Conservation (phyloP, 2,329 filamentous ascomycete species). For the Alternaria consortialis region DNA sequence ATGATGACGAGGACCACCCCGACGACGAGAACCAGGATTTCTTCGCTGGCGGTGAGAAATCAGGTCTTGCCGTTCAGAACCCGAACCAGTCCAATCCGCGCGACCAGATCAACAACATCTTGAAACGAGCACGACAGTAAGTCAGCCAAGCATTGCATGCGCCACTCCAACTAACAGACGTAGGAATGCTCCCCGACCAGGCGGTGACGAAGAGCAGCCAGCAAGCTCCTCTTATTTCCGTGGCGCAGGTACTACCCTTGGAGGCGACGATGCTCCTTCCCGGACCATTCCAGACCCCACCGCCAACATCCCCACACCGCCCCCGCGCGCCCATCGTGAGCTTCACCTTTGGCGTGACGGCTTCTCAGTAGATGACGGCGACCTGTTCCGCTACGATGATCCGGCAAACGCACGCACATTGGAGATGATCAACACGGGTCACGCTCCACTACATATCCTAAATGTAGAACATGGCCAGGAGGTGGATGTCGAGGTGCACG, state of each 20-base stretch:
- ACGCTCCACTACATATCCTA: slow-evolving; percentile 80
- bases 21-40: slow-evolving; percentile 71
- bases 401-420: slow-evolving; percentile 76
- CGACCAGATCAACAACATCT: slow-evolving; percentile 61
- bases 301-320: slow-evolving; percentile 47
- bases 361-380: slow-evolving; percentile 85
- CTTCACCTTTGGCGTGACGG: slow-evolving; percentile 85
- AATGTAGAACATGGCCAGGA: slow-evolving; percentile 78
- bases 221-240: slow-evolving; percentile 66
- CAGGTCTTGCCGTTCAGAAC: slow-evolving; percentile 73
- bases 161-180: slow-evolving; percentile 31
- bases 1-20: slow-evolving; percentile 65
- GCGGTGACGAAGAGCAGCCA: slow-evolving; percentile 59
- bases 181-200: slow-evolving; percentile 69
- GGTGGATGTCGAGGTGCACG: slow-evolving; percentile 78
- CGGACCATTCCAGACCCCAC: slow-evolving; percentile 71
- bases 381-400: slow-evolving; percentile 80
- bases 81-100: slow-evolving; percentile 62
- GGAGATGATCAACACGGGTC: slow-evolving; percentile 77
- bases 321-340: slow-evolving; percentile 69
- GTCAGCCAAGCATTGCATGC: slow-evolving; percentile 14
- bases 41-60: slow-evolving; percentile 88
- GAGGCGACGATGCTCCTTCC: slow-evolving; percentile 78
- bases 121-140: slow-evolving; percentile 58
- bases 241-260: slow-evolving; percentile 77